Conservation (phyloP, 441 rosid genomes). For the Bocquillonia castaneifolia region DNA sequence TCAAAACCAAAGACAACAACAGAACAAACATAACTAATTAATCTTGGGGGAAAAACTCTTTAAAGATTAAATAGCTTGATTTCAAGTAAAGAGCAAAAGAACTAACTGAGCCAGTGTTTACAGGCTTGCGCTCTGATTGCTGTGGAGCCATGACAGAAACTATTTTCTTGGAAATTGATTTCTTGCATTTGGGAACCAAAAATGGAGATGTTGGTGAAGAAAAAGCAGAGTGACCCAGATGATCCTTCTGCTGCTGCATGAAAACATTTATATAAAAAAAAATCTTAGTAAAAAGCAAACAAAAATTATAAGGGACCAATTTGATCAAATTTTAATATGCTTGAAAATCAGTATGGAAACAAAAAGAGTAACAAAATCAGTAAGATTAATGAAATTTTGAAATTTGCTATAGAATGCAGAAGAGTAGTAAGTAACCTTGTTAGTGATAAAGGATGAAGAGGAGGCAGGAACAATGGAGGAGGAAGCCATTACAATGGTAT, state of each 20-base stretch:
- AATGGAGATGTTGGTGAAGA: constrained; percentile 38
- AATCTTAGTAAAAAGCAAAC: background rate
- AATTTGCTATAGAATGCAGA: background rate
- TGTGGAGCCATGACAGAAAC: constrained; percentile 78
- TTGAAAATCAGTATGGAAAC: background rate
- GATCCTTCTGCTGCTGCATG: constrained; percentile 44
- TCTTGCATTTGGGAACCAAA: constrained; percentile 49
- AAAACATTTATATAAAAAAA: background rate
- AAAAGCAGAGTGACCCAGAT: constrained; percentile 42
- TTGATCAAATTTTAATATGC: background rate
- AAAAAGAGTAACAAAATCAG: background rate
- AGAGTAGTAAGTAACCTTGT: constrained; percentile 31
- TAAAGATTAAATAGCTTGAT: background rate
- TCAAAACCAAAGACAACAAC: too few species aligned
- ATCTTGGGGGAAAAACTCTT: background rate
- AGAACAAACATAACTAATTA: background rate
- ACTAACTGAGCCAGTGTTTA: constrained; percentile 76
- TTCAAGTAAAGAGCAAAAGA: constrained; percentile 3
- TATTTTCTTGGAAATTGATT: constrained; percentile 47
- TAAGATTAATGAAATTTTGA: too few species aligned
- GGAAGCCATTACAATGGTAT: constrained; percentile 46
- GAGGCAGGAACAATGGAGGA: constrained; percentile 39
- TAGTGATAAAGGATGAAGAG: constrained; percentile 39
- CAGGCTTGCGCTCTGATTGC: constrained; percentile 63
- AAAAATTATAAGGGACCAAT: background rate